A percentile compares a stretch with the other conserved stretches of the same genome.
Evolutionary conservation across 2,329 filamentous ascomycete species (phyloP).

Genomic region (Hypoxylon sp.): DNA sequence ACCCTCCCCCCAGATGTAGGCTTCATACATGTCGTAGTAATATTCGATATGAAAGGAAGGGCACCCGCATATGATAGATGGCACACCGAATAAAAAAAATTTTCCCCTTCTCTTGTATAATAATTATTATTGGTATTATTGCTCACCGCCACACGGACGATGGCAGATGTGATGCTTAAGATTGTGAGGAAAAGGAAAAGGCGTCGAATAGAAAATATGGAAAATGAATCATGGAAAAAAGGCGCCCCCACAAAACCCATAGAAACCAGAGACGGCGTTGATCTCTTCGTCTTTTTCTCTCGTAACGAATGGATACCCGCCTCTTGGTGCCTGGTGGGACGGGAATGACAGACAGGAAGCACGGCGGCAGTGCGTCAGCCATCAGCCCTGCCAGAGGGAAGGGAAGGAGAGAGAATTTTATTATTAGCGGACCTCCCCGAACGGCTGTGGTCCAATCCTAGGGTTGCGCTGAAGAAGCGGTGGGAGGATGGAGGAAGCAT

Average conservation of each 20-base stretch:
- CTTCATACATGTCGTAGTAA: slow-evolving; percentile 37
- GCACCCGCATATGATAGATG: slow-evolving; percentile 30
- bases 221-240: slow-evolving; percentile 18
- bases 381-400: slow-evolving; percentile 44
- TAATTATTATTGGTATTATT: slow-evolving; percentile 15
- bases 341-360: slow-evolving; percentile 43
- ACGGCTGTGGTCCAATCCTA: slow-evolving; percentile 39
- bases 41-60: slow-evolving; percentile 39
- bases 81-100: slow-evolving; percentile 29
- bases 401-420: slow-evolving; percentile 13
- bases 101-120: slow-evolving; percentile 14
- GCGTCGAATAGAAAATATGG: slow-evolving; percentile 2
- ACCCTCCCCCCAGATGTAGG: slow-evolving; percentile 3
- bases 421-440: slow-evolving; percentile 47
- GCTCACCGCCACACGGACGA: slow-evolving; percentile 36
- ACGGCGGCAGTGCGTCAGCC: slow-evolving; percentile 44
- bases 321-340: slow-evolving; percentile 31
- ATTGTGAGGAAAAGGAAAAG: slow-evolving; percentile 19
- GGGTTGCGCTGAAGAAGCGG: slow-evolving; percentile 47
- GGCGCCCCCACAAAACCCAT: slow-evolving; percentile 27
- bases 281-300: slow-evolving; percentile 16
- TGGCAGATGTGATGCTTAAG: slow-evolving; percentile 14
- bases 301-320: slow-evolving; percentile 29
- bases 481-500: slow-evolving; percentile 32
- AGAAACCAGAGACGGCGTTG: slow-evolving; percentile 4